Conservation (phyloP, 2,329 filamentous ascomycete genomes). For the Aspergillus sp. region DNA sequence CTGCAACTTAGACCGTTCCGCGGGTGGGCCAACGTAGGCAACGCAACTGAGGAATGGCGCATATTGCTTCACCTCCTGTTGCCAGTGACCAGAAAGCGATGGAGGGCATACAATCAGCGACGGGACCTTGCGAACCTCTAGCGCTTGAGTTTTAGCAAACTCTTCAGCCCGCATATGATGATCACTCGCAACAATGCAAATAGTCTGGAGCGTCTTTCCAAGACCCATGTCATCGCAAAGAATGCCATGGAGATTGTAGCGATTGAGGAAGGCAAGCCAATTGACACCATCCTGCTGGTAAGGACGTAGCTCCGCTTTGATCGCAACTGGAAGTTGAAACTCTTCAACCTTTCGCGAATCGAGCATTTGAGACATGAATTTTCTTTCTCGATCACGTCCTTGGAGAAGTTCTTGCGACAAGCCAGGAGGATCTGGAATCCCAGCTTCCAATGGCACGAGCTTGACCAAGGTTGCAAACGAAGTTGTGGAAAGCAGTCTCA, state of each 20-base stretch:
- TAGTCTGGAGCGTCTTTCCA: constrained; percentile 93
- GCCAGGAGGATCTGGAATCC: constrained; percentile 93
- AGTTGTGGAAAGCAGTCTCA: constrained; percentile 90
- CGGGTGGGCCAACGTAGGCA: constrained; percentile 86
- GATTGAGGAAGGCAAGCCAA: constrained; percentile 97
- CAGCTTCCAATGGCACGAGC: constrained; percentile 91
- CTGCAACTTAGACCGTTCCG: constrained; percentile 72
- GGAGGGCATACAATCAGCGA: constrained; percentile 96
- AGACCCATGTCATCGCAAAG: constrained; percentile 99
- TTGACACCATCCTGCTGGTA: constrained; percentile 99
- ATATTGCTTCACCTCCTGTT: constrained; percentile 94
- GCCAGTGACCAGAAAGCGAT: constrained; percentile 96
- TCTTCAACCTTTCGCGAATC: constrained; percentile 96
- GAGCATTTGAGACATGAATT: constrained; percentile 94
- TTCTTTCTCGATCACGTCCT: constrained; percentile 88
- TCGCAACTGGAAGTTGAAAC: constrained; percentile 90
- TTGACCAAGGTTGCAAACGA: constrained; percentile 97
- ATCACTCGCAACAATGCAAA: constrained; percentile 97
- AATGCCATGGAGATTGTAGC: constrained; percentile 95
- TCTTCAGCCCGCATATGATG: constrained; percentile 92
- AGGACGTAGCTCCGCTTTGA: constrained; percentile 92
- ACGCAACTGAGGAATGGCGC: constrained; percentile 89
- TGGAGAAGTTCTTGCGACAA: constrained; percentile 84
- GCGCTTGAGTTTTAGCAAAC: constrained; percentile 75
- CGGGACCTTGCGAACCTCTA: constrained; percentile 76